Evolutionary conservation across 2,329 filamentous ascomycete species (phyloP).

Genomic region (Fusarium mangiferae): DNA sequence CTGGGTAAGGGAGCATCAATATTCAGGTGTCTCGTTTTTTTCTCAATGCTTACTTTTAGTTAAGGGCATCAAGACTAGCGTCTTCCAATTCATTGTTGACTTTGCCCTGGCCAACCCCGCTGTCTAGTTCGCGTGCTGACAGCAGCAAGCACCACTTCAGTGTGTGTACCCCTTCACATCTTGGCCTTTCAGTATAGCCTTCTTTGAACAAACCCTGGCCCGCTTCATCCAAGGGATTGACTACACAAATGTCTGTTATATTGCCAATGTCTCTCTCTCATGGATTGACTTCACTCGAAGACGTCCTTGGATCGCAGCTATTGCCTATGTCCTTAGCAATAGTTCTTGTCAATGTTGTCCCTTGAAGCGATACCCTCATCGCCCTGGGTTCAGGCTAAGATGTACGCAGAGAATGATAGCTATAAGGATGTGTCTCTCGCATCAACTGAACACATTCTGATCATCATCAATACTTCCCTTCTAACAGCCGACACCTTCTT

Average conservation of each 20-base stretch:
- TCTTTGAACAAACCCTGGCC: not conserved
- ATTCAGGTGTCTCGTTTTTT: not conserved
- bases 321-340: slow-evolving; percentile 9
- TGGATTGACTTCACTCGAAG: not conserved
- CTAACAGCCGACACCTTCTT: not conserved
- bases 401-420: not conserved
- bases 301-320: not conserved
- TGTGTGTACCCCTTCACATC: not conserved
- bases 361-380: not conserved
- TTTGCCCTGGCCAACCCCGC: not conserved
- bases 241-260: not conserved
- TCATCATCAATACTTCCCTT: slow-evolving; percentile 15
- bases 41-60: not conserved
- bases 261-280: slow-evolving; percentile 19
- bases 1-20: slow-evolving; percentile 27
- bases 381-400: not conserved
- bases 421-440: slow-evolving; percentile 33
- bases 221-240: slow-evolving; percentile 11
- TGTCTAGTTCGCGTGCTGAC: not conserved
- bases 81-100: not conserved
- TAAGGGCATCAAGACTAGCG: slow-evolving; percentile 7
- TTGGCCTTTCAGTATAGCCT: not conserved
- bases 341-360: slow-evolving; percentile 6
- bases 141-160: not conserved
- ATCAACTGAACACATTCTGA: not conserved